These are phyloP conservation scores for Purpureocillium takamizusanense DNA, from an alignment of 2,329 filamentous ascomycete genomes.

Conservation along the genomic window DNA sequence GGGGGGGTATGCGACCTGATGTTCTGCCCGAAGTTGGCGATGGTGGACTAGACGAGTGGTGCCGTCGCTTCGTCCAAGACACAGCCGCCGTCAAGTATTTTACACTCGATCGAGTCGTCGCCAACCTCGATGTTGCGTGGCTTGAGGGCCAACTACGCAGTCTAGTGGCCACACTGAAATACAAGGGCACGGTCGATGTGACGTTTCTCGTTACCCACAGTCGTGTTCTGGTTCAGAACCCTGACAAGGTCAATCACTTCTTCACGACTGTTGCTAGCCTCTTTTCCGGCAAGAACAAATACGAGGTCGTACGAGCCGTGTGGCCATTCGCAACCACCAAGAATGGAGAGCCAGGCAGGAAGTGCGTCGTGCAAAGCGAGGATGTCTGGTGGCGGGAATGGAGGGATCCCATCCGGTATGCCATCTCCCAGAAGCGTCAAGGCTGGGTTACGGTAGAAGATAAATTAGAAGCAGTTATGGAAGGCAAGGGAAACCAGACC, in stretches of 20 bases:
- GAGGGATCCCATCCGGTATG: constrained; percentile 26
- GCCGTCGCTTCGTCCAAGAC: constrained; percentile 36
- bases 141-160: constrained; percentile 44
- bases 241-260: constrained; percentile 44
- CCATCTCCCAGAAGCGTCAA: constrained; percentile 33
- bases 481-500: constrained; percentile 29
- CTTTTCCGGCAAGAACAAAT: constrained; percentile 43
- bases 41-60: constrained; percentile 39
- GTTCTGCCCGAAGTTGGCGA: constrained; percentile 33
- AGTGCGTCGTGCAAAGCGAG: constrained; percentile 44
- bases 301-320: constrained; percentile 45
- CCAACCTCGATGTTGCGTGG: constrained; percentile 45
- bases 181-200: constrained; percentile 39
- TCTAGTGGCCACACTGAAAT: constrained; percentile 38
- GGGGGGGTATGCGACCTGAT: constrained; percentile 34
- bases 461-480: constrained; percentile 44
- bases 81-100: constrained; percentile 36
- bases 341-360: constrained; percentile 32
- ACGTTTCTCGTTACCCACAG: constrained; percentile 41
- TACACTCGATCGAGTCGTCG: constrained; percentile 40
- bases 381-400: constrained; percentile 44
- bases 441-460: constrained; percentile 41
- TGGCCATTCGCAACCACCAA: constrained; percentile 47
- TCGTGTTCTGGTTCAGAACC: constrained; percentile 38
- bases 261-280: constrained; percentile 42